These are phyloP conservation scores for Penicillium goetzii DNA, from an alignment of 495 filamentous ascomycete species.

Conservation along the genomic window DNA sequence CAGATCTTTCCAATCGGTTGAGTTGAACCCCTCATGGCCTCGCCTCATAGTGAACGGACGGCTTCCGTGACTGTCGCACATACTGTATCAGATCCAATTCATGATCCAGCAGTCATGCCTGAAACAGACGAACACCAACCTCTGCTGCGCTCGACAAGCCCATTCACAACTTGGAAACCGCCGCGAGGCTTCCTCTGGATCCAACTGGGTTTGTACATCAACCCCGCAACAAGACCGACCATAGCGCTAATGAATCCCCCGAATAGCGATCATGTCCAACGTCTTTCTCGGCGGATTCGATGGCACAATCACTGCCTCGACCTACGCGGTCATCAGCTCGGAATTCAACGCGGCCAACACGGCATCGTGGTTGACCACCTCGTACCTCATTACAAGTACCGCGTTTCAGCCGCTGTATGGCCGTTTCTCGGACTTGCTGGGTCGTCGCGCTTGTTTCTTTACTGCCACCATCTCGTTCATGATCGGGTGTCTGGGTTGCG, in stretches of 20 bases:
- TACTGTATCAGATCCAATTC: background rate
- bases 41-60: background rate
- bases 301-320: constrained; percentile 67
- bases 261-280: constrained; percentile 61
- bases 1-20: background rate
- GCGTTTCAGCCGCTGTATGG: constrained; percentile 62
- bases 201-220: constrained; percentile 41
- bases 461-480: constrained; percentile 50
- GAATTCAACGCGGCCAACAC: constrained; percentile 67
- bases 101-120: constrained; percentile 11
- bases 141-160: constrained; percentile 38
- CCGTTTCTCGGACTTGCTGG: constrained; percentile 51
- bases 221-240: background rate
- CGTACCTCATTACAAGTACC: constrained; percentile 64
- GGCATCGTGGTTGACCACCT: constrained; percentile 68
- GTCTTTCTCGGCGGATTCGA: constrained; percentile 70
- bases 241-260: constrained; percentile 3
- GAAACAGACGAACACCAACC: constrained; percentile 38
- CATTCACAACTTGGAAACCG: constrained; percentile 38
- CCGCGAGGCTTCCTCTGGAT: constrained; percentile 51
- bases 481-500: constrained; percentile 51
- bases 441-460: constrained; percentile 48
- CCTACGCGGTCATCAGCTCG: constrained; percentile 68
- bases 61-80: background rate
- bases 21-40: constrained; percentile 1